phyloP scores from a whole-genome alignment of 2,329 filamentous ascomycete genomes.

The Phialocephala sp. region DNA sequence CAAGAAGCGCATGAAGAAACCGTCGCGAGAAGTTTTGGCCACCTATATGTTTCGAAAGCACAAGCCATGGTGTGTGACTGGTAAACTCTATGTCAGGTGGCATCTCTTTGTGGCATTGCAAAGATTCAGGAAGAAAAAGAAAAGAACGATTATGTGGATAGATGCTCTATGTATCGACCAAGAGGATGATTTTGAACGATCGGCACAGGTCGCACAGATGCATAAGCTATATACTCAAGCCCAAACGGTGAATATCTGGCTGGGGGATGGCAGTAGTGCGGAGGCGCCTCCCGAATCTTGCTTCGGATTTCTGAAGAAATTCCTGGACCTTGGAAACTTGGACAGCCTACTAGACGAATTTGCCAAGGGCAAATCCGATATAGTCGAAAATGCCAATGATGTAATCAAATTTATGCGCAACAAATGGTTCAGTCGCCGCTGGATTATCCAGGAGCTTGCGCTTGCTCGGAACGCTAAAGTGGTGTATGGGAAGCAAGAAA shows the following conservation, averaged over 20 bases:
- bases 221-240: slow-evolving; percentile 23
- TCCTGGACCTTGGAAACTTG: slow-evolving; percentile 14
- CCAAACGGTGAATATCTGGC: slow-evolving; percentile 24
- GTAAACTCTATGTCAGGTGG: not conserved
- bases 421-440: slow-evolving; percentile 47
- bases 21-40: too few relatives aligned
- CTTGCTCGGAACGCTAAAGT: slow-evolving; percentile 44
- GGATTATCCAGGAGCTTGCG: slow-evolving; percentile 50
- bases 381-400: slow-evolving; percentile 35
- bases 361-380: slow-evolving; percentile 28
- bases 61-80: not conserved
- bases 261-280: slow-evolving; percentile 1
- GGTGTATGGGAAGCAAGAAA: slow-evolving; percentile 43
- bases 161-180: slow-evolving; percentile 32
- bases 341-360: slow-evolving; percentile 39
- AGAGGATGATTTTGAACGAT: slow-evolving; percentile 12
- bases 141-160: slow-evolving; percentile 15
- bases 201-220: slow-evolving; percentile 26
- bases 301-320: slow-evolving; percentile 8
- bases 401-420: slow-evolving; percentile 11
- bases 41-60: too few relatives aligned
- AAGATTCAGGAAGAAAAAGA: not conserved
- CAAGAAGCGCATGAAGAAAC: not conserved
- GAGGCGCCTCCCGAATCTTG: not conserved
- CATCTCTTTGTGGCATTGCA: not conserved